Evolutionary conservation across 2,329 filamentous ascomycete species (phyloP).

Genomic region (Paecilomyces formosus): DNA sequence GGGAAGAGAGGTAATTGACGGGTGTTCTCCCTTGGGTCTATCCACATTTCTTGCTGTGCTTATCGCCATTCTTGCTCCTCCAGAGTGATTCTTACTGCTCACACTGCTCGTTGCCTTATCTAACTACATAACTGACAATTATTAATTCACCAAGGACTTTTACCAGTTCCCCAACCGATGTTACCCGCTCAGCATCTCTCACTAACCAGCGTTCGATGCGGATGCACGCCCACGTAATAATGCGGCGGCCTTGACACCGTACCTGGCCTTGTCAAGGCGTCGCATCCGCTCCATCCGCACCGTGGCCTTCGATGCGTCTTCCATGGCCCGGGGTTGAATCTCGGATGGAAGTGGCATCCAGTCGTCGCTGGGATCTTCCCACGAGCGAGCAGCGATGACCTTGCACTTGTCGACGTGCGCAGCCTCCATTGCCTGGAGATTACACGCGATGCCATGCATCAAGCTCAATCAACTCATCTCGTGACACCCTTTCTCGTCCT

Average conservation of each 20-base stretch:
- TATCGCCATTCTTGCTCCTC: too few relatives aligned
- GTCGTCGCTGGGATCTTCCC: neutral
- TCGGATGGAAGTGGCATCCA: neutral
- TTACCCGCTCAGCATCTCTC: too few relatives aligned
- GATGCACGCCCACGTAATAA: neutral
- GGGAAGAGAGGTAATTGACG: too few relatives aligned
- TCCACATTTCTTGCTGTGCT: too few relatives aligned
- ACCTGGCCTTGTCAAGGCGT: neutral
- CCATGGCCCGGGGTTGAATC: neutral
- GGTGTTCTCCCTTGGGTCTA: too few relatives aligned
- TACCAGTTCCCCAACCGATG: too few relatives aligned
- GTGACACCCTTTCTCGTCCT: neutral
- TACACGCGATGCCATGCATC: neutral
- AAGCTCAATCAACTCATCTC: neutral
- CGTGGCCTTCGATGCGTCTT: neutral
- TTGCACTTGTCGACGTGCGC: neutral
- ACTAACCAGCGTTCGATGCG: too few relatives aligned
- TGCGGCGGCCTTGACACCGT: neutral
- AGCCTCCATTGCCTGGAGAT: neutral
- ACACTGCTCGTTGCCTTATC: too few relatives aligned
- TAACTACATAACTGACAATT: too few relatives aligned
- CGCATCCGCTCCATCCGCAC: neutral
- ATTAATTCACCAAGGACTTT: too few relatives aligned
- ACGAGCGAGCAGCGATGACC: neutral
- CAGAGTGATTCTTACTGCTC: too few relatives aligned